Base-by-base conservation (phyloP, 768 basidiomycete genomes). In the Hydnomerulius pinastri region DNA sequence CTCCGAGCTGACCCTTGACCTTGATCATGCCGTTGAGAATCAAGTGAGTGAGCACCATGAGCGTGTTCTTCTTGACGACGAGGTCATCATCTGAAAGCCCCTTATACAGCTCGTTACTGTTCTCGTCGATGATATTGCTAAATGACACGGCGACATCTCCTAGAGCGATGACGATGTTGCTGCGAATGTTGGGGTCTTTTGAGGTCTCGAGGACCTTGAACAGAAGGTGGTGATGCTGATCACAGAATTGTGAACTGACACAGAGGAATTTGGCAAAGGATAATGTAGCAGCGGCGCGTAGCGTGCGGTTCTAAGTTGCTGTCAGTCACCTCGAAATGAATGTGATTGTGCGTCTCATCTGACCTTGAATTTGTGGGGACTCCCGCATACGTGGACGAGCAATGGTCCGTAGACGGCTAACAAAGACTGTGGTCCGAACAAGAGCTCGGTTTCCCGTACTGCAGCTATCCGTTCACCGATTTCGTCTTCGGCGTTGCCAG, bases 11-110 rank as follows among this genome's bases (percentile, higher is more conserved):
- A 2, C 97, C 97, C 71, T 99, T 98, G 59, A 98, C 95, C 71
- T 98, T 99, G 79, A 99, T 90, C 97, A 98, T 98, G 2, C 96
- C 96, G 61, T 98, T 98, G 54, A 99, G 73, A 64, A 98, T 98
- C 53, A 99, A 73, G 67, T 98, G 93, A 10, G 94, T 96, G 48
- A 98, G 77, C 25, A 98, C 97, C 96, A 98, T 98, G 38, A 99
- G 79, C 29, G 96, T 97, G 71, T 98, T 98, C 79, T 98, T 98
- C 83, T 98, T 99, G 56, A 99, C 96, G 33, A 87, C 81, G 9
- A 92, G 71, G 59, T 96, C 82, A 33, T 73, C 74, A 67, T 99
- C 97, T 10, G 90, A 87, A 29, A 98, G 80, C 2, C 96, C 96
- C 63, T 87, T 89, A 76, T 98, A 99, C 2, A 99, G 76, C 59